Percentiles rank a stretch among this genome's conserved stretches.
Conservation (phyloP, 2,329 filamentous ascomycete genomes). For the Thermochaetoides dissita region DNA sequence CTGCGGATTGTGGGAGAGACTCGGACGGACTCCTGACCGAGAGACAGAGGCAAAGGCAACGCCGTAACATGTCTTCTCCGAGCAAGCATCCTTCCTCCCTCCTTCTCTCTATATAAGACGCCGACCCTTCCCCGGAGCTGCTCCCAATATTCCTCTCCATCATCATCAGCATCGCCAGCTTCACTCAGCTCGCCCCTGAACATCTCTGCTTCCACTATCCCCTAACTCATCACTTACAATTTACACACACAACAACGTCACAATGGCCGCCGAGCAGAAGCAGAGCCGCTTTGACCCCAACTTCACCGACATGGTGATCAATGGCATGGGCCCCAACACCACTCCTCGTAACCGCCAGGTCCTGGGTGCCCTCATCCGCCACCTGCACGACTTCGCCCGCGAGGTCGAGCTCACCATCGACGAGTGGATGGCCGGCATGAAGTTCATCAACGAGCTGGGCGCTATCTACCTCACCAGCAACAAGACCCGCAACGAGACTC, state of each 20-base stretch:
- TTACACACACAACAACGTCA: conserved; percentile 2
- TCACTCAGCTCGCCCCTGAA: too few species aligned
- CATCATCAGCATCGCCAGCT: too few species aligned
- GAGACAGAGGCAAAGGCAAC: too few species aligned
- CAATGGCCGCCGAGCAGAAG: conserved; percentile 16
- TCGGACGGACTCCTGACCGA: too few species aligned
- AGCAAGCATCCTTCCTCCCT: too few species aligned
- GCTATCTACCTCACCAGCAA: conserved; percentile 53
- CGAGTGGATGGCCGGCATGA: conserved; percentile 57
- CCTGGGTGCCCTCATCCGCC: conserved; percentile 52
- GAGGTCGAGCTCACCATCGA: conserved; percentile 68
- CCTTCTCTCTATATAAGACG: too few species aligned
- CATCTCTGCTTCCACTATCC: not conserved
- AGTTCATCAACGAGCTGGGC: conserved; percentile 51
- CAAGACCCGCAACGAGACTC: conserved; percentile 57
- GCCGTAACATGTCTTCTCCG: too few species aligned
- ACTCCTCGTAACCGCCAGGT: conserved; percentile 54
- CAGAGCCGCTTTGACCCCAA: conserved; percentile 51
- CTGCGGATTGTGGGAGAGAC: too few species aligned
- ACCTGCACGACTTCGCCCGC: conserved; percentile 69
- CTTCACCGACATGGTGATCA: conserved; percentile 62
- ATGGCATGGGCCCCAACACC: conserved; percentile 59
- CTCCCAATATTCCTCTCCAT: too few species aligned
- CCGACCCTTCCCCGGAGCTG: too few species aligned
- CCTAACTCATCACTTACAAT: conserved; percentile 1